Conservation (phyloP, 2,329 filamentous ascomycete species). For the Furcasterigmium sp. region DNA sequence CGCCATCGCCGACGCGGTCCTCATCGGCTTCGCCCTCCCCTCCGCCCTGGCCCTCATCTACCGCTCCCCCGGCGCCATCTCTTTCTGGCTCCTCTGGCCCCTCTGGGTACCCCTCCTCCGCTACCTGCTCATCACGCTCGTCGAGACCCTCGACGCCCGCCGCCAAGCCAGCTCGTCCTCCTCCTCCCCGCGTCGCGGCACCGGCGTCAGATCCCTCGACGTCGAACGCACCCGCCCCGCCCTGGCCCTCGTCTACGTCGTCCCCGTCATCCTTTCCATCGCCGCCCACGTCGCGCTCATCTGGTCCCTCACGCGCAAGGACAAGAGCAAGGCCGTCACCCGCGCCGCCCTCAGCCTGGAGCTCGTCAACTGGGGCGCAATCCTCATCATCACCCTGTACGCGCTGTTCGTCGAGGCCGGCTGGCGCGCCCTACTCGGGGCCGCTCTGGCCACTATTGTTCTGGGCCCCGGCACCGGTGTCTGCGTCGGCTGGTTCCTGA, state of each 20-base stretch:
- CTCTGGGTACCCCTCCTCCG: conserved; percentile 41
- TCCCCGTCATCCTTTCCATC: conserved; percentile 38
- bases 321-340: conserved; percentile 47
- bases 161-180: background rate
- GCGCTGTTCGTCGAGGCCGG: conserved; percentile 49
- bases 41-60: conserved; percentile 40
- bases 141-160: conserved; percentile 7
- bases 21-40: conserved; percentile 41
- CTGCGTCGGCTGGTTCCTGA: conserved; percentile 32
- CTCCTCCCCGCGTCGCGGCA: background rate
- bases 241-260: conserved; percentile 35
- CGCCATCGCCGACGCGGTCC: conserved; percentile 46
- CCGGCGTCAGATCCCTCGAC: conserved; percentile 22
- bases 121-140: conserved; percentile 22
- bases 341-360: conserved; percentile 38
- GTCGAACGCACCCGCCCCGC: conserved; percentile 35
- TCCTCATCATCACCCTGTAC: conserved; percentile 43
- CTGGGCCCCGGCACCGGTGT: conserved; percentile 32
- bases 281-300: conserved; percentile 36
- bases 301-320: conserved; percentile 29
- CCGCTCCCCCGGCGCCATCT: conserved; percentile 28
- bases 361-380: conserved; percentile 39
- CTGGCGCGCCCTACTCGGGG: conserved; percentile 30
- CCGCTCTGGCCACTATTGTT: conserved; percentile 20
- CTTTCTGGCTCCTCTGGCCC: conserved; percentile 48